Conservation (phyloP, 1,284 basidiomycete genomes). For the Irpex sp. region DNA sequence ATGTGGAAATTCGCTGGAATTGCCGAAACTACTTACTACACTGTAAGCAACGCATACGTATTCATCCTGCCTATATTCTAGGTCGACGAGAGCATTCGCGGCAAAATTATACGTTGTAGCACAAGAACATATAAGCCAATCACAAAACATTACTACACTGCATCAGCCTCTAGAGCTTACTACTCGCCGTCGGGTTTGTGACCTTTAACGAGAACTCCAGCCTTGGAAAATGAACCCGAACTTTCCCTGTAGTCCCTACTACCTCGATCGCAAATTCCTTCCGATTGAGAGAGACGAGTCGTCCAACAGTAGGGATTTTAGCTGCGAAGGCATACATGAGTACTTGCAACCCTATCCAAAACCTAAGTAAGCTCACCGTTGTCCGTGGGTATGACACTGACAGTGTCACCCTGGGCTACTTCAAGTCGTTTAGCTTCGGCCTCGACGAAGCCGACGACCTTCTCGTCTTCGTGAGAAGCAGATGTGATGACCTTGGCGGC, state of each 20-base stretch:
- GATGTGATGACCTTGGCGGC: constrained; percentile 42
- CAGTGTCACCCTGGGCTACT: constrained; percentile 33
- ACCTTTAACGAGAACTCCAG: constrained; percentile 23
- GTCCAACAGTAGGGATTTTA: constrained; percentile 43
- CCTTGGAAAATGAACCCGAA: constrained; percentile 52
- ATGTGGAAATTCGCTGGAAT: no score
- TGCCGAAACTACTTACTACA: no score
- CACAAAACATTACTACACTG: not conserved
- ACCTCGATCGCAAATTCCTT: constrained; percentile 50
- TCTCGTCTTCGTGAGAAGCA: constrained; percentile 34
- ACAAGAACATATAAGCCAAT: no score
- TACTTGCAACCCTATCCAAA: not conserved
- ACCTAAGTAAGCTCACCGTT: constrained; percentile 34
- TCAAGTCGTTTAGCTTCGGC: constrained; percentile 41
- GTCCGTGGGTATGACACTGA: constrained; percentile 47
- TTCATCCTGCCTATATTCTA: not conserved
- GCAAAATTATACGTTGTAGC: no score
- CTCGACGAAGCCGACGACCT: constrained; percentile 42
- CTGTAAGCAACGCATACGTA: not conserved
- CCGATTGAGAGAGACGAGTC: constrained; percentile 43
- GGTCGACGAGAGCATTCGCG: not conserved
- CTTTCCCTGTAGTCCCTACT: constrained; percentile 31
- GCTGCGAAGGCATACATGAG: constrained; percentile 26
- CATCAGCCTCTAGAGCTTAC: constrained; percentile 1
- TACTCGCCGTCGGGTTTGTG: not conserved